These are phyloP conservation scores for Kwoniella heveanensis DNA, from an alignment of 768 basidiomycete species.

Conservation along the genomic window DNA sequence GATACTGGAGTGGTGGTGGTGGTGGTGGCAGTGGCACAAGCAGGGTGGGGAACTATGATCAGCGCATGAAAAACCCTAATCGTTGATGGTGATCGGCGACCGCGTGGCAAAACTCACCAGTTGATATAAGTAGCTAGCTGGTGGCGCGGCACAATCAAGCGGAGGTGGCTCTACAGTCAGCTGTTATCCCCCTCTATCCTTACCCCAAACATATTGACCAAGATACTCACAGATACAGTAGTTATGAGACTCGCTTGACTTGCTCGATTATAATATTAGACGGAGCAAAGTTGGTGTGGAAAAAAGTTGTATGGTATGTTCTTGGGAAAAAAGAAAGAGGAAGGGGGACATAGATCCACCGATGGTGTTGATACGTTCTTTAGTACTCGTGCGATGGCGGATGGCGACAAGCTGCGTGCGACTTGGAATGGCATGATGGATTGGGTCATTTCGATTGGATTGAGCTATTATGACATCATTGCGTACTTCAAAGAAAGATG, in stretches of 20 bases:
- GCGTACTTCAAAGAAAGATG: not conserved
- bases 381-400: slow-evolving; percentile 10
- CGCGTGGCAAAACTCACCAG: not conserved
- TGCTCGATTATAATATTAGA: slow-evolving; percentile 11
- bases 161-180: slow-evolving; percentile 2
- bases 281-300: not conserved
- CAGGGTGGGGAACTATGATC: too few species aligned
- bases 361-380: not conserved
- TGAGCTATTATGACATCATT: not conserved
- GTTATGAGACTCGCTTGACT: slow-evolving; percentile 2
- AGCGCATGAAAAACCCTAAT: not conserved
- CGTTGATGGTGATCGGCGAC: not conserved
- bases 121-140: slow-evolving; percentile 1
- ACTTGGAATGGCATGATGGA: not conserved
- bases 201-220: too few species aligned
- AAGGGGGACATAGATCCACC: not conserved
- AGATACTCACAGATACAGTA: slow-evolving; percentile 22
- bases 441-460: slow-evolving; percentile 1
- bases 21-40: too few species aligned
- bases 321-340: not conserved
- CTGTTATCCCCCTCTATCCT: too few species aligned
- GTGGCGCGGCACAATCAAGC: slow-evolving; percentile 1
- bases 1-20: not conserved
- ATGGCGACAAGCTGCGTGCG: not conserved
- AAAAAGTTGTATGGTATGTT: not conserved